Evolutionary conservation across 441 rosid genomes (phyloP), one percentile per base, ranked within the genome.

Genomic region (Populus hybrid): DNA sequence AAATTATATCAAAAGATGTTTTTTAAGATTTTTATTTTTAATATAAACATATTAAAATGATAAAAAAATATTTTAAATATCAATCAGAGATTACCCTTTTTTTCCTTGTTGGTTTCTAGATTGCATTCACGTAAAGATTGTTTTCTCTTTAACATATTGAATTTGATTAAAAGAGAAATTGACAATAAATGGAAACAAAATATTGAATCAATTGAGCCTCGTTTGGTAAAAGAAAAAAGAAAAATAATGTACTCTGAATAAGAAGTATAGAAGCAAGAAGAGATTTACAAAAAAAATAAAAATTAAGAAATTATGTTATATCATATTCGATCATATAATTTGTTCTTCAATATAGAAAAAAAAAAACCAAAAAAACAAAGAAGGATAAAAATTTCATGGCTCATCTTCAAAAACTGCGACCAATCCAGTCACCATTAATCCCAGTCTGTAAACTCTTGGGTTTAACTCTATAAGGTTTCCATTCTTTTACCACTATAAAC

Each of bases 371-470:
- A n/a, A 21, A 6, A 68, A 57, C 24, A 46, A 10, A 35, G 14
- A 10, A 72, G 36, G 63, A 53, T 20, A 80, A 83, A 76, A 78
- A 70, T 74, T 86, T 84, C 76, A 77, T 40, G 85, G 80, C 64
- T 81, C 53, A 61, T 81, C 84, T 69, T 81, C 89, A 20, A 88
- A 83, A 12, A 85, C 82, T 2, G 90, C 82, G 34, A 91, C 85
- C 85, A 90, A 87, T 46, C 88, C 90, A 69, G 90, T 79, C 10
- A 85, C 84, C 10, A 83, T 78, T 84, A 3, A 79, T 79, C 57
- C 88, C 88, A 73, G 40, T 76, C 71, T 53, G 84, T 67, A 80
- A 72, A 71, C 84, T 83, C 83, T 77, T 88, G 38, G 85, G 79
- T 77, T 89, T 89, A 73, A 80, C 70, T 67, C 79, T 85, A 6